Base-by-base conservation (phyloP, 2,329 filamentous ascomycete species). In the Claviceps fusiformis region DNA sequence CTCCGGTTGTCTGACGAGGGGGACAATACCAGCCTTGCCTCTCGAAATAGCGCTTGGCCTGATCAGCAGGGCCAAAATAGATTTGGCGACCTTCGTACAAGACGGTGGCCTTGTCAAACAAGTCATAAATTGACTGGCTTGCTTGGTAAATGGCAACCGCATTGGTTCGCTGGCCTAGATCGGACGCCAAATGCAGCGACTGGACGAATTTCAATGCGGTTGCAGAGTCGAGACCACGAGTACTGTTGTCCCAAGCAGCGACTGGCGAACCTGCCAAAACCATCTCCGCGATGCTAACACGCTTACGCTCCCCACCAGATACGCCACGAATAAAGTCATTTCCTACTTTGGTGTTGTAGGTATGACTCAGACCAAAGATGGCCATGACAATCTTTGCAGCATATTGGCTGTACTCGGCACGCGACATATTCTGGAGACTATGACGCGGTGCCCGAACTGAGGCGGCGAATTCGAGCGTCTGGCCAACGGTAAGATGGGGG, bases 201-300 rank as follows among this genome's bases (percentile, higher is more conserved):
- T 85, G 77, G 5, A 86, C 83, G 58, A 89, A 91, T 62, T 88
- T 84, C 44, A 89, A 69, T 0, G 87, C 87, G 0, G 84, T 89
- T 8, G 82, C 82, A 0, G 83, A 82, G 66, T 91, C 87, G 0
- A 92, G 74, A 11, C 87, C 87, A 53, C 80, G 76, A 0, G 87
- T 91, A 29, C 74, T 83, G 60, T 89, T 89, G 57, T 86, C 89
- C 87, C 88, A 93, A 0, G 69, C 71, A 6, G 63, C 66, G 45
- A 82, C 67, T 0, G 77, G 77, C 0, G 80, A 78, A 39, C 75
- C 73, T 17, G 83, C 83, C 11, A 90, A 73, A 57, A 85, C 78
- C 60, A 87, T 88, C 68, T 93, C 88, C 1, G 86, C 87, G 58
- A 93, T 89, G 48, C 83, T 87, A 5, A 95, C 88, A 65, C 89